Base-by-base conservation (phyloP, 768 basidiomycete genomes). In the Amanita pallidorosea region DNA sequence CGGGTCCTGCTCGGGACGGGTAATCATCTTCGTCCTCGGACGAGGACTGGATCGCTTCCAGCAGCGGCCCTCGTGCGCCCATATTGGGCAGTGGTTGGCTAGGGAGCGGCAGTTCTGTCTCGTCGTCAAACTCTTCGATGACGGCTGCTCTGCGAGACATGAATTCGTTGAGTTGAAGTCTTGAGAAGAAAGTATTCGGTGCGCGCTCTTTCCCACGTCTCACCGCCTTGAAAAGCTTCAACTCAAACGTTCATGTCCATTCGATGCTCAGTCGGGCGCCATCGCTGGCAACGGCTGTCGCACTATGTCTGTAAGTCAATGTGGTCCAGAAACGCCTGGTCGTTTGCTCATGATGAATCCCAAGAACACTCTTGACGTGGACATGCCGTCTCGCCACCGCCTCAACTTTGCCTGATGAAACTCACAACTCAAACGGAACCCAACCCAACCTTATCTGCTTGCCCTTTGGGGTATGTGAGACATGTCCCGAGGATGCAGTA, bases 41-140 rank as follows among this genome's bases (percentile, higher is more conserved):
- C 20, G 73, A 72, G 51, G 67, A 65, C 56, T 71, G 58, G 57
- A 93, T 76, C 67, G 90, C 83, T 63, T 90, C 77, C 48, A 96
- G 70, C 17, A 96, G 74, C 2, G 92, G 82, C 1, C 92, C 91
- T 36, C 71, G 77, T 1, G 75, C 53, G 51, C 85, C 84, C 5
- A 79, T 76, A 57, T 82, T 78, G 7, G 81, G 82, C 0, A 94
- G 68, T 0, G 81, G 70, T 12, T 71, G 73, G 29, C 70, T 70
- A 3, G 91, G 91, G 18, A 94, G 72, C 0, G 90, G 88, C 13
- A 94, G 77, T 62, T 95, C 92, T 11, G 88, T 90, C 60, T 95
- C 92, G 70, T 96, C 93, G 77, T 95, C 90, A 60, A 94, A 95
- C 61, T 89, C 89, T 60, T 83, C 81, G 54, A 80, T 74, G 55